These are phyloP conservation scores for Chaetomium cochliodes DNA, from an alignment of 495 filamentous ascomycete species.

Conservation along the genomic window DNA sequence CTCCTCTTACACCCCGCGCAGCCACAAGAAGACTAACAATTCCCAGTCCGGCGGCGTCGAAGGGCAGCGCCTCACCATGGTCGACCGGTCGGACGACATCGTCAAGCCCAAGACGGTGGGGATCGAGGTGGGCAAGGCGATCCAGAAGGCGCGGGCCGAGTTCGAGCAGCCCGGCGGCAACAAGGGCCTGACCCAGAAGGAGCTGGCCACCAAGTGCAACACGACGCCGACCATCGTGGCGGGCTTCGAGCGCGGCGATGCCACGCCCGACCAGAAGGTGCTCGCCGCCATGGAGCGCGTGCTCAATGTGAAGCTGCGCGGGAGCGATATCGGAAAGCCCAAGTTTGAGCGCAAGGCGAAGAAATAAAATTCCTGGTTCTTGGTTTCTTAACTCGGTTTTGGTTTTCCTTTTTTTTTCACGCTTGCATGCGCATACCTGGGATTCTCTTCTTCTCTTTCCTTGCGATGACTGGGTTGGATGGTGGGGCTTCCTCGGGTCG, in stretches of 20 bases:
- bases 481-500: neutral
- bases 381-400: neutral
- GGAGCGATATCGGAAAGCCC: conserved; percentile 70
- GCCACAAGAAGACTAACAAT: neutral
- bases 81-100: conserved; percentile 97
- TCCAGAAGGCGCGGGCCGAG: conserved; percentile 66
- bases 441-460: neutral
- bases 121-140: conserved; percentile 73
- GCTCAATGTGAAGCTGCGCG: conserved; percentile 81
- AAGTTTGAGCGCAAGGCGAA: conserved; percentile 71
- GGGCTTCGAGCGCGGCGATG: conserved; percentile 81
- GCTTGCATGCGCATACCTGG: neutral
- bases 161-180: conserved; percentile 52
- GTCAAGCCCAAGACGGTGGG: conserved; percentile 92
- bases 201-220: conserved; percentile 92
- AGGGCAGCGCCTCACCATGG: conserved; percentile 95
- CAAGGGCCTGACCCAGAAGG: conserved; percentile 90
- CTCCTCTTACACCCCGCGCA: neutral
- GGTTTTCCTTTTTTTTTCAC: neutral
- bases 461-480: neutral
- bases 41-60: conserved; percentile 61
- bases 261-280: conserved; percentile 81
- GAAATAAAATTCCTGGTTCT: conserved; percentile 28
- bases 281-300: conserved; percentile 76
- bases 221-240: conserved; percentile 75